phyloP scores from a whole-genome alignment of 2,329 filamentous ascomycete species.

The Eutypella sp. region DNA sequence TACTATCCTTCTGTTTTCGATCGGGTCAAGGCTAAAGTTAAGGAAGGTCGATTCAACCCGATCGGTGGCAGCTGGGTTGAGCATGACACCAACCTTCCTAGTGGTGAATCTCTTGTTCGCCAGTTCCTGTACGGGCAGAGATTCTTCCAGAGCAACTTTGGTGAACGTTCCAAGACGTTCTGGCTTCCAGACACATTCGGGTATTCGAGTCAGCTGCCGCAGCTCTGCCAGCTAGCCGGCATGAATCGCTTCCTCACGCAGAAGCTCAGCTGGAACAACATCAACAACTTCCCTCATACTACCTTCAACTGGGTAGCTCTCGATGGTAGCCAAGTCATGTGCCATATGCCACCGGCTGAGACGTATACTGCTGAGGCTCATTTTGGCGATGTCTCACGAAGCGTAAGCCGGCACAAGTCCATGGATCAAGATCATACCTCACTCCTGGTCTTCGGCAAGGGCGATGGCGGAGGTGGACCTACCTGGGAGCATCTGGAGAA shows the following conservation, averaged over 20 bases:
- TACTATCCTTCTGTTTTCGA: constrained; percentile 86
- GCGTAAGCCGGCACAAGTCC: constrained; percentile 88
- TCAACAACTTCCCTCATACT: constrained; percentile 97
- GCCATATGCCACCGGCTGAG: constrained; percentile 94
- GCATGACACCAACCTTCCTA: constrained; percentile 96
- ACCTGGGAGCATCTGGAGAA: constrained; percentile 95
- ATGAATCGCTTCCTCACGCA: constrained; percentile 98
- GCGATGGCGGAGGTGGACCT: constrained; percentile 91
- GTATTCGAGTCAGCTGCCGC: constrained; percentile 90
- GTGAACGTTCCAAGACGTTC: constrained; percentile 82
- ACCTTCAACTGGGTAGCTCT: constrained; percentile 98
- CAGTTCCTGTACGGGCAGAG: constrained; percentile 95
- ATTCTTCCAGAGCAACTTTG: constrained; percentile 91
- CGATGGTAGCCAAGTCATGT: constrained; percentile 93
- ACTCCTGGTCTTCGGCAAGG: constrained; percentile 90
- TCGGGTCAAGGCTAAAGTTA: constrained; percentile 85
- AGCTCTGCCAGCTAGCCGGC: constrained; percentile 86
- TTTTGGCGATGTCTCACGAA: constrained; percentile 89
- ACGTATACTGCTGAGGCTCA: constrained; percentile 94
- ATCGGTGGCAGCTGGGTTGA: constrained; percentile 99
- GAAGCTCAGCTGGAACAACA: constrained; percentile 99
- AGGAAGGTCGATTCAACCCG: constrained; percentile 85
- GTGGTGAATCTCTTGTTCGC: constrained; percentile 86
- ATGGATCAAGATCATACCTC: constrained; percentile 90
- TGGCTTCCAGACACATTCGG: constrained; percentile 99